Evolutionary conservation across 352 stramenopile genomes (phyloP), one percentile per base, ranked within the genome.

Genomic region (Peronospora farinosa): DNA sequence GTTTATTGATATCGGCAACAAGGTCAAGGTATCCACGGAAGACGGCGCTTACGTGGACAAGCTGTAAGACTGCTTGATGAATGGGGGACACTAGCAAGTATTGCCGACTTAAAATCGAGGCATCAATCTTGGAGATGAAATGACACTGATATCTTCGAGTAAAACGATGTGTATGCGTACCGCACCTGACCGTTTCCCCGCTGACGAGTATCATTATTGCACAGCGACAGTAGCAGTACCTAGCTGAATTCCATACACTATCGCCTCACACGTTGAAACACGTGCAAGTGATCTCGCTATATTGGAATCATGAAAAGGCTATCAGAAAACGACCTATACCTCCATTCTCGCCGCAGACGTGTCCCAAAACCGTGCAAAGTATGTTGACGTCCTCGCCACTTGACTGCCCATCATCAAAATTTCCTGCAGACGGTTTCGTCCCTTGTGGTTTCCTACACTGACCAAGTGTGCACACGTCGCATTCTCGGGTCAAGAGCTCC

Each of bases 1-100:
- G 25, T 88, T 86, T 64, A 82, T 93, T 17, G 83, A 93, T 56
- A 62, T 75, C 9, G 83, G 83, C 56, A 82, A 89, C 53, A 54
- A 88, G 30, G 62, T 93, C 49, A 83, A 81, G 47, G 50, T 93
- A 21, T 53, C 69, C 9, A 91, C 78, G 11, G 78, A 90, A 25
- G 81, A 90, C 40, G 82, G 82, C 11, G 51, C 73, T 13, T 92
- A 87, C 52, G 60, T 92, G 7, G 78, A 91, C 63, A 91, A 91
- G 64, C 48, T 78, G 28, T 86, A 57, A 77, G 43, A 3, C 21
- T 28, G 32, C 21, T 25, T 11, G 3, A 9, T 17, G 27, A 5
- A 27, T 23, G 21, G 5, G 23, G 15, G 12, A 12, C 1, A 16
- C 9, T 7, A 40, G 37, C 28, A 27, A 40, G 5, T 8, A 7